Conservation (phyloP, 2,329 filamentous ascomycete genomes). For the Exophiala calicioides region DNA sequence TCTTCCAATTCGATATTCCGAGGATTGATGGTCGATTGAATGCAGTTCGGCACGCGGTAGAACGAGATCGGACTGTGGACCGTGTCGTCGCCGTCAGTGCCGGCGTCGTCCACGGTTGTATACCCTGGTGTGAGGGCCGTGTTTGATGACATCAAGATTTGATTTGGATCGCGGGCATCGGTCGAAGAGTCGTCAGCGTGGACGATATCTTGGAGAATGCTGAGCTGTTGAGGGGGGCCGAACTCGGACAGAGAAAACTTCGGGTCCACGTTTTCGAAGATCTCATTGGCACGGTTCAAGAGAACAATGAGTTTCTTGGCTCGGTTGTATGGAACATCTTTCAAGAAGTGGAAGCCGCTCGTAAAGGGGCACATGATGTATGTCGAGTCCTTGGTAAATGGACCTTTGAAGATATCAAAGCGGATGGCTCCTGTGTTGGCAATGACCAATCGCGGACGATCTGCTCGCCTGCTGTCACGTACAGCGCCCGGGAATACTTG, state of each 20-base stretch:
- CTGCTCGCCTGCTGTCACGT: conserved; percentile 57
- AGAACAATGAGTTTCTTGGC: conserved; percentile 68
- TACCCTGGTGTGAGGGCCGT: conserved; percentile 67
- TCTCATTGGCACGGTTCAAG: conserved; percentile 59
- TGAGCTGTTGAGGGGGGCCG: conserved; percentile 48
- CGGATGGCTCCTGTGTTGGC: conserved; percentile 89
- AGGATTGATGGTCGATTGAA: conserved; percentile 68
- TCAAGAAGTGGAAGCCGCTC: conserved; percentile 73
- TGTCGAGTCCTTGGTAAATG: conserved; percentile 83
- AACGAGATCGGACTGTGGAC: conserved; percentile 73
- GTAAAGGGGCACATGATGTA: conserved; percentile 87
- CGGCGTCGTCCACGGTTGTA: conserved; percentile 83
- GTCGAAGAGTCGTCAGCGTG: not conserved
- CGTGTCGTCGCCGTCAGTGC: conserved; percentile 85
- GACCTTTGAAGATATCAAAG: conserved; percentile 92
- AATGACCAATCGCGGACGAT: conserved; percentile 69
- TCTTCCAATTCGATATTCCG: conserved; percentile 49
- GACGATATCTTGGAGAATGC: conserved; percentile 27
- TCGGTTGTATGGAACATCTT: conserved; percentile 75
- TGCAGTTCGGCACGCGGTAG: conserved; percentile 78
- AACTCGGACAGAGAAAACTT: conserved; percentile 33
- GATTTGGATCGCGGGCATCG: conserved; percentile 17
- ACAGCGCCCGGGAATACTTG: conserved; percentile 71
- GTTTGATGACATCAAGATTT: conserved; percentile 35
- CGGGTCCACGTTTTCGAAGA: conserved; percentile 47